Evolutionary conservation across 257 asterid genomes (phyloP), one percentile per base, ranked within the genome.

Genomic region (Solanum chmielewskii): DNA sequence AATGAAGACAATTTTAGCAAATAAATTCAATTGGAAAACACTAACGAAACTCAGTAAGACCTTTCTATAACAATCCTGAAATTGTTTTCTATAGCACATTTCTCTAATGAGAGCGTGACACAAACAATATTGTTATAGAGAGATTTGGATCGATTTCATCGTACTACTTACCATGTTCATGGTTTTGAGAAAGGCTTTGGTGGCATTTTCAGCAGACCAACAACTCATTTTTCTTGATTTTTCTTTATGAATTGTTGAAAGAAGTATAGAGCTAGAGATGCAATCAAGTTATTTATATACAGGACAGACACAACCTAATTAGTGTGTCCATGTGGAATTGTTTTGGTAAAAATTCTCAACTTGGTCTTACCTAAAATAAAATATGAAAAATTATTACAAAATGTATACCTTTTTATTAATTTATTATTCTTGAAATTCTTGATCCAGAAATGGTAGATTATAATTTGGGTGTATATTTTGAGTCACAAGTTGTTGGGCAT

Each of bases 191-290:
- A 91, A 95, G 13, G 98, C 98, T 29, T 93, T 93, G 81, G 98
- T 93, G 92, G 98, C 98, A 85, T 95, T 95, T 92, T 95, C 98
- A 86, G 98, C 97, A 86, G 98, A 95, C 98, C 98, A 95, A 92
- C 89, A 89, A 89, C 93, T 92, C 98, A 93, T 94, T 86, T 68
- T 87, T 66, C 39, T 80, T 47, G 20, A 1, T 14, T 49, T 15
- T 49, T 56, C 25, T 37, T 49, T 29, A 18, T 27, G 29, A 47
- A 47, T 47, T 80, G 13, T 75, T 23, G 71, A 84, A 88, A 88
- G 89, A 62, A 69, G 15, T 20, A 49, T 66, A 88, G 76, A 81
- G 69, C 21, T 81, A 81, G 69, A 81, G 45, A 49, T 81, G 45
- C 31, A 49, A 29, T 81, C 66, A 11, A 49, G 45, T 25, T 31